Evolutionary conservation across 2,329 filamentous ascomycete genomes (phyloP), one percentile per base, ranked within the genome.

Genomic region (Chlorencoelia australis): DNA sequence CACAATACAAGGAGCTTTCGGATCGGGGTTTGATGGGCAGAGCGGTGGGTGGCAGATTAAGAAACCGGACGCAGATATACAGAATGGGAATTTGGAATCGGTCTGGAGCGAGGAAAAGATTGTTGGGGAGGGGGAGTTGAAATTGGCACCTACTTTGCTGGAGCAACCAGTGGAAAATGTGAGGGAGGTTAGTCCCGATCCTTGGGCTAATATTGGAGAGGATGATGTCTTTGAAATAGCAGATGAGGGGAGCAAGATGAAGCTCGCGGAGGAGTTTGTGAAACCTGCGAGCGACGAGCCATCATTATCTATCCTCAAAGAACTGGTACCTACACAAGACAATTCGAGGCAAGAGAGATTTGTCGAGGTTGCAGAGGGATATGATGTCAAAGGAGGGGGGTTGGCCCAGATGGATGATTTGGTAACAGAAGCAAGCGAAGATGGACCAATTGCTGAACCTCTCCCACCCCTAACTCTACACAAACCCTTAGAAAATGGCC

Each of bases 141-240:
- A 33, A 19, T 26, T 49, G 14, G 35, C 36, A 16, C 43, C 42
- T 6, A 45, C 40, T 35, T 33, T 42, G 13, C 26, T 46, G 2
- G 35, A 41, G 15, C 40, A 43, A n/a, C 11, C 32, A 37, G 17
- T 18, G 16, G 33, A 37, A 11, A 31, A 42, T 29, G 17, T 27
- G 9, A 47, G 49, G 35, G 45, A 50, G 28, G 42, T 47, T 17
- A 50, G 52, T 10, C 47, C 50, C 5, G 52, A 55, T 47, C 51
- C 51, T 13, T 58, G 51, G 55, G 46, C 40, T 26, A 43, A 29
- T 19, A 19, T 25, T 1, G n/a, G n/a, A n/a, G n/a, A n/a, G n/a
- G n/a, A n/a, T n/a, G n/a, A n/a, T n/a, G n/a, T n/a, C n/a, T n/a
- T n/a, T n/a, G n/a, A n/a, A n/a, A n/a, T n/a, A n/a, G n/a, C n/a